Base-by-base conservation (phyloP, 495 filamentous ascomycete genomes). In the Penicillium macrosclerotiorum region DNA sequence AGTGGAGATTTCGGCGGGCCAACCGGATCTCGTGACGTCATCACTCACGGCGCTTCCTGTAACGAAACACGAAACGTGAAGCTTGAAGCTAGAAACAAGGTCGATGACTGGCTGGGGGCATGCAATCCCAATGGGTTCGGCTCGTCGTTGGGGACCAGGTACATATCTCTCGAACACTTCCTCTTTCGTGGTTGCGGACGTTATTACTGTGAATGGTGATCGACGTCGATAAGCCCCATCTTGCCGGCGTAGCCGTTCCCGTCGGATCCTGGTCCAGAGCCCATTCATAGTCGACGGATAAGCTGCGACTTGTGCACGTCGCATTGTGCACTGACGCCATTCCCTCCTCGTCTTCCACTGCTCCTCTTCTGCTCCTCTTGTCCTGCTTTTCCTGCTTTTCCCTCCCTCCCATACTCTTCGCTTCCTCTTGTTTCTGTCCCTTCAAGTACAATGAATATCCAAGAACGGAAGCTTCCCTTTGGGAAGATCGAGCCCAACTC, bases 401-500 rank as follows among this genome's bases (percentile, higher is more conserved):
- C 13, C n/a, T 23, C 17, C 23, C 13, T 40, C n/a, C n/a, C n/a
- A n/a, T n/a, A n/a, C n/a, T 25, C 29, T 22, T 18, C 26, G 31
- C 30, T n/a, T 45, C 14, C 24, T 41, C 25, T 12, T 27, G 3
- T n/a, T 26, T 52, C 32, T 17, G 20, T 40, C n/a, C 36, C 33
- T 13, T 38, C 12, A 14, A 27, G 38, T 47, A 26, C 42, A 7
- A 74, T 72, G 71, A 63, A 67, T 9, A 45, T 33, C 20, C 60
- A 67, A 45, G 69, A 74, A 30, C 62, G 63, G 33, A 69, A 59
- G 46, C 64, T 69, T 56, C 71, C 72, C 32, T 62, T 74, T 57
- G 72, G 72, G 57, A 74, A 72, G 63, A 85, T 87, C 51, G 81
- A 85, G 69, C 76, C 82, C 45, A 84, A 81, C 57, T 79, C 78